Base-by-base conservation (phyloP, 345 rosid genomes). In the Pugionium dolabratum region DNA sequence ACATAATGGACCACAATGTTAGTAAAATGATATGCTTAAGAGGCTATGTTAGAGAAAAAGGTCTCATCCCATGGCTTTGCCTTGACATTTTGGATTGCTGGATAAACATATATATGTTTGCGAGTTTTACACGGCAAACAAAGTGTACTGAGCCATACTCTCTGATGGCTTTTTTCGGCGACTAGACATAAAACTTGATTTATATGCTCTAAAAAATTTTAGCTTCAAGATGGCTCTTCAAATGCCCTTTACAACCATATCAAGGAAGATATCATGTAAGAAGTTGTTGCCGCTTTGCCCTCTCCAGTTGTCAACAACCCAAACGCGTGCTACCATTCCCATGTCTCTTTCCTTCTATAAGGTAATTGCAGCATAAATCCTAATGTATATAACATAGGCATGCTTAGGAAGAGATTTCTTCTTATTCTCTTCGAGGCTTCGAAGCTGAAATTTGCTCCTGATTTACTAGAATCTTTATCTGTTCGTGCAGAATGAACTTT, bases 141-240 rank as follows among this genome's bases (percentile, higher is more conserved):
- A 63, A 18, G 10, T 62, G 40, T 55, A 32, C 55, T 27, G 27
- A 33, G 52, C 10, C 69, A 39, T 46, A 62, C 25, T 46, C 10
- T 36, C 43, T 54, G 9, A 55, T 54, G 34, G 40, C 10, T 63
- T 65, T 41, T 50, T 41, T 37, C 9, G 7, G 47, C 28, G 26
- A 63, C 45, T 55, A 41, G 46, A 58, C 66, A 64, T 64, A 57
- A 5, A 18, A 35, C 2, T 25, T 73, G 43, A 66, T 43, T 34
- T 39, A 10, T 9, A 18, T 51, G 61, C 48, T 65, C 50, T 58
- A 9, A 8, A 50, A 41, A 30, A 62, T 78, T 66, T 68, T 79
- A 92, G 91, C 75, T 86, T 87, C 80, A 87, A 86, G 86, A 82
- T 80, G 78, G 95, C 95, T 72, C 86, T 88, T 69, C 79, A 72